Evolutionary conservation across 805 yeast species (phyloP).

Genomic region (Ogataea degrootiae): DNA sequence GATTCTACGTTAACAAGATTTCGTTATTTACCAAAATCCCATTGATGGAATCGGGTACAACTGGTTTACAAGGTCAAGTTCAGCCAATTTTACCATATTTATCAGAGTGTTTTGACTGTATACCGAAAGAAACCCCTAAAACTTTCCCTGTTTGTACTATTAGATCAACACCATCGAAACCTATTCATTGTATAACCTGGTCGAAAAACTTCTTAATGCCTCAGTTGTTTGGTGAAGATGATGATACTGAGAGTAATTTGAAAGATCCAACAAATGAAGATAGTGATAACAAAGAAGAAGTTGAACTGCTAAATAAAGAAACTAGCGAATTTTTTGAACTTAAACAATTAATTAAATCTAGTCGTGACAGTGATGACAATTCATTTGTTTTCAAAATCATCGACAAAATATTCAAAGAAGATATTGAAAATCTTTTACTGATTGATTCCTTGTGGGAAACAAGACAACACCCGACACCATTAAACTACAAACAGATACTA

Average conservation of each 20-base stretch:
- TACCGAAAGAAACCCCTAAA: slow-evolving; percentile 80
- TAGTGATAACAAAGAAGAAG: slow-evolving; percentile 59
- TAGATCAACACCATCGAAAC: slow-evolving; percentile 93
- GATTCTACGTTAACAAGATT: slow-evolving; percentile 83
- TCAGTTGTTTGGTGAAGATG: slow-evolving; percentile 65
- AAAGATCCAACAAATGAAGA: slow-evolving; percentile 41
- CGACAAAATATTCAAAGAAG: slow-evolving; percentile 61
- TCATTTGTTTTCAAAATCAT: slow-evolving; percentile 42
- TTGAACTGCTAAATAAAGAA: slow-evolving; percentile 60
- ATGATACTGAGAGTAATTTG: slow-evolving; percentile 16
- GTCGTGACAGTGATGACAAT: slow-evolving; percentile 15
- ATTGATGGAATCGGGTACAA: slow-evolving; percentile 89
- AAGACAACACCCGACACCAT: slow-evolving; percentile 63
- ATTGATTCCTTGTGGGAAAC: slow-evolving; percentile 78
- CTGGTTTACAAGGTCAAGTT: slow-evolving; percentile 91
- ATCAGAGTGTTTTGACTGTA: slow-evolving; percentile 93
- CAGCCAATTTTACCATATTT: slow-evolving; percentile 81
- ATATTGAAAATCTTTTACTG: slow-evolving; percentile 65
- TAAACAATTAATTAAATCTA: slow-evolving; percentile 32
- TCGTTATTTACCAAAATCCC: slow-evolving; percentile 71
- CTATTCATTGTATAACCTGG: slow-evolving; percentile 97
- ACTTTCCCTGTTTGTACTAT: slow-evolving; percentile 95
- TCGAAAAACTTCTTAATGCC: slow-evolving; percentile 85
- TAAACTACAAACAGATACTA: slow-evolving; percentile 32
- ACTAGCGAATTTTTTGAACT: slow-evolving; percentile 57